Evolutionary conservation across 768 basidiomycete species (phyloP).

Genomic region (Lentinula raphanica): DNA sequence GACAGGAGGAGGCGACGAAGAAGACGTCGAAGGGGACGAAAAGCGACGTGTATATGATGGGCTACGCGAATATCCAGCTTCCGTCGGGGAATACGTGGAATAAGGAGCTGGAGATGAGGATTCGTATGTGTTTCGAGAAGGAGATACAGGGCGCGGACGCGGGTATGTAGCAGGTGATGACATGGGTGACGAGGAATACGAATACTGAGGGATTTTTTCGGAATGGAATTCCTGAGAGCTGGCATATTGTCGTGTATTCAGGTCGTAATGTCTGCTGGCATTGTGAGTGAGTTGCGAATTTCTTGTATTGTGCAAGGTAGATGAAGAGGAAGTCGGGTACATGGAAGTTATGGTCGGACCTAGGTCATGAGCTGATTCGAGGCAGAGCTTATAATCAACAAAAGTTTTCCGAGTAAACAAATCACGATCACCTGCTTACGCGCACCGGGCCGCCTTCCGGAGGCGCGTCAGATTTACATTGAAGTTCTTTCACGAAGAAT

Average conservation of each 20-base stretch:
- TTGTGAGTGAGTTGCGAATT: neutral
- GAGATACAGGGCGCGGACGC: neutral
- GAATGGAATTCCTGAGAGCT: neutral
- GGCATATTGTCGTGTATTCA: neutral
- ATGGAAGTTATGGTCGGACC: conserved; percentile 6
- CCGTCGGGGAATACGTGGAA: neutral
- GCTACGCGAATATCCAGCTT: neutral
- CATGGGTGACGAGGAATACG: neutral
- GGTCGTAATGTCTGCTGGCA: neutral
- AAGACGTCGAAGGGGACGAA: conserved; percentile 1
- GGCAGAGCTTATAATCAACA: neutral
- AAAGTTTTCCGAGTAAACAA: neutral
- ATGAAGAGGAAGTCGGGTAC: neutral
- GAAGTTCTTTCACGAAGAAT: too few relatives aligned
- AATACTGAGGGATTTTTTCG: neutral
- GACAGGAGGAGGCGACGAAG: neutral
- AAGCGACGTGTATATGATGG: neutral
- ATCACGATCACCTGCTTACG: neutral
- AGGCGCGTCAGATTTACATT: neutral
- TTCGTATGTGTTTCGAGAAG: neutral
- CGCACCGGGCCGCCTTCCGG: neutral
- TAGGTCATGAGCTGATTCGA: neutral
- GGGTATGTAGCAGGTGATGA: neutral
- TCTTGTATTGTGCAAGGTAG: neutral
- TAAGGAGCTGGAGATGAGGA: neutral